These are phyloP conservation scores for Mycena haematopus DNA, from an alignment of 768 basidiomycete genomes.

Conservation along the genomic window DNA sequence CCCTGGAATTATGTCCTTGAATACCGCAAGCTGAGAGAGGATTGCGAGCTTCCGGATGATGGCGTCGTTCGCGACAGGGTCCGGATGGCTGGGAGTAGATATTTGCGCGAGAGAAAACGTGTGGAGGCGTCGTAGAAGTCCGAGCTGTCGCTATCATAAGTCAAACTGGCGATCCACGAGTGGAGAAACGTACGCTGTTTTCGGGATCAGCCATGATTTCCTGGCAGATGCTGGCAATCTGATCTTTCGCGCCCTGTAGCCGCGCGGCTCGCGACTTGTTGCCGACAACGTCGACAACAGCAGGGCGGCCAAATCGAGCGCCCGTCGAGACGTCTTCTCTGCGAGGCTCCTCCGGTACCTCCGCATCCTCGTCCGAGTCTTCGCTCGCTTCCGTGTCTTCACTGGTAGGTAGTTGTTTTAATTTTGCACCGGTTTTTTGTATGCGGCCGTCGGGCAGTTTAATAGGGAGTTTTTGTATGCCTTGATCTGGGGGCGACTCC, in stretches of 20 bases:
- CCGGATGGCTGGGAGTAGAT: constrained; percentile 68
- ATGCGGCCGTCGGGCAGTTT: constrained; percentile 85
- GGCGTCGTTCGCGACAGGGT: constrained; percentile 78
- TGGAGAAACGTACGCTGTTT: constrained; percentile 71
- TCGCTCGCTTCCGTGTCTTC: constrained; percentile 39
- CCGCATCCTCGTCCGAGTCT: constrained; percentile 39
- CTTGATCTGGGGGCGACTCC: constrained; percentile 54
- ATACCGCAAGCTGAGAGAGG: constrained; percentile 90
- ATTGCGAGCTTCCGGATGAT: constrained; percentile 88
- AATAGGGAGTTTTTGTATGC: constrained; percentile 77
- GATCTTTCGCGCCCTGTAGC: constrained; percentile 86
- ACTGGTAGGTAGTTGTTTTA: constrained; percentile 33
- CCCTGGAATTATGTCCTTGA: constrained; percentile 94
- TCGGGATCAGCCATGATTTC: constrained; percentile 96
- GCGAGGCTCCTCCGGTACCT: constrained; percentile 43
- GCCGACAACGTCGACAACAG: constrained; percentile 73
- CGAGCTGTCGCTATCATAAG: constrained; percentile 59
- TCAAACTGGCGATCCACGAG: constrained; percentile 5
- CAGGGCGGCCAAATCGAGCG: constrained; percentile 85
- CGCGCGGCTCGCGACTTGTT: constrained; percentile 69
- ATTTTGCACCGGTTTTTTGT: constrained; percentile 58
- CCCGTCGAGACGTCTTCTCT: constrained; percentile 81
- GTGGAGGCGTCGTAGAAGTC: constrained; percentile 85
- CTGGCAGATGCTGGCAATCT: constrained; percentile 92
- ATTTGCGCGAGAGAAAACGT: constrained; percentile 86